Evolutionary conservation across 1,284 basidiomycete species (phyloP), one percentile per base, ranked within the genome.

Genomic region (Puccinia hordei): DNA sequence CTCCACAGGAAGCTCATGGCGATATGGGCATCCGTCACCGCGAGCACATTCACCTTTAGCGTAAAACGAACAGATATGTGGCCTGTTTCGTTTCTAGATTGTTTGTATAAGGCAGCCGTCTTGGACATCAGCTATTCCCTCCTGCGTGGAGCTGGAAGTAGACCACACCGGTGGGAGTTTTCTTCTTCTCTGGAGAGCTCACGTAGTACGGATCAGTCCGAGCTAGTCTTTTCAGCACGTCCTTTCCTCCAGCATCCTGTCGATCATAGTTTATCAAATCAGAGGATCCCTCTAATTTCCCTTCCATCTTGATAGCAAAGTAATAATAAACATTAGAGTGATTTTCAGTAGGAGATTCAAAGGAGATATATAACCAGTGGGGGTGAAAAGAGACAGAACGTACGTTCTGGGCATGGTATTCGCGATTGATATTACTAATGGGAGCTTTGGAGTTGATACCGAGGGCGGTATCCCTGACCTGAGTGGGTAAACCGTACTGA

Each of bases 381-480:
- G 51, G 12, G 27, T 22, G 19, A 22, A 35, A 46, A n/a, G 59
- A 19, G 41, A 68, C 74, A 86, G 82, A 8, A 85, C 96, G 41
- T 27, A 79, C 91, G 85, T 97, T 97, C 86, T 98, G 95, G 0
- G 95, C 95, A 86, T 94, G 98, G 86, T 96, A 99, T 87, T 98
- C 95, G 84, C 86, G 81, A 86, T 99, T 99, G 87, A 98, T 93
- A 84, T 98, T 95, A 84, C 93, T 95, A 73, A 91, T 94, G 9
- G 96, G 97, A 0, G 95, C 95, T 83, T 93, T 91, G 84, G 90
- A 92, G 86, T 93, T 90, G 59, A 94, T 85, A 13, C 92, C 94
- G 65, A 99, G 87, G 9, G 97, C 97, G 0, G 95, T 96, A 86
- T 99, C 97, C 81, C 97, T 89, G 19, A 99, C 95, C 88, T 99